A percentile compares a stretch with the other conserved stretches of the same genome.
Conservation (phyloP, 2,329 filamentous ascomycete genomes). For the Pseudogymnoascus sp. region DNA sequence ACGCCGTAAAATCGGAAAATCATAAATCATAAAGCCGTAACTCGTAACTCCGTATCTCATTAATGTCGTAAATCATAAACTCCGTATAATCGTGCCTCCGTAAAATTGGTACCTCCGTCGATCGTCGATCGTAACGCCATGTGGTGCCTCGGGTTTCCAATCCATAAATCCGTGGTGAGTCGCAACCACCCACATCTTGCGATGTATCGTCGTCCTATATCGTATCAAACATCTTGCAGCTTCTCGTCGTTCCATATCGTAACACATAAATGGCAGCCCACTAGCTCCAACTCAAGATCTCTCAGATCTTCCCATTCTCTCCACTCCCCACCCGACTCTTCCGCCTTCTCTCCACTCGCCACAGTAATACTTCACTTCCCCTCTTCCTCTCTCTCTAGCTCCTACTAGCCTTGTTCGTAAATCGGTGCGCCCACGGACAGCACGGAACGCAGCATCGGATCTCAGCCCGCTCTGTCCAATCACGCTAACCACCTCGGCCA, state of each 20-base stretch:
- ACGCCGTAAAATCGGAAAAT: constrained; percentile 5
- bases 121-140: constrained; percentile 17
- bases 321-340: constrained; percentile 24
- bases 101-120: constrained; percentile 8
- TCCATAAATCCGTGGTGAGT: constrained; percentile 7
- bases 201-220: constrained; percentile 10
- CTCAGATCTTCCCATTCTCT: constrained; percentile 20
- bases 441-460: constrained; percentile 64
- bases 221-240: constrained; percentile 4
- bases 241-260: neutral
- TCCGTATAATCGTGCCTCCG: neutral
- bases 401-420: constrained; percentile 56
- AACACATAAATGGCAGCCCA: neutral
- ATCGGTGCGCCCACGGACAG: constrained; percentile 57
- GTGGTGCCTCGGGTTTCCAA: neutral
- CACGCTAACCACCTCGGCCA: constrained; percentile 73
- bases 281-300: constrained; percentile 1
- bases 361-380: constrained; percentile 21
- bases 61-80: constrained; percentile 11
- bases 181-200: constrained; percentile 10
- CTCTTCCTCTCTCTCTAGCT: constrained; percentile 11
- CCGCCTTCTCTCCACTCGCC: constrained; percentile 23
- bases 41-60: constrained; percentile 13
- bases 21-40: constrained; percentile 11
- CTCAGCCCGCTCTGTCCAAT: constrained; percentile 65